Evolutionary conservation across 345 rosid species (phyloP), one percentile per base, ranked within the genome.

Genomic region (Citropsis articulata): DNA sequence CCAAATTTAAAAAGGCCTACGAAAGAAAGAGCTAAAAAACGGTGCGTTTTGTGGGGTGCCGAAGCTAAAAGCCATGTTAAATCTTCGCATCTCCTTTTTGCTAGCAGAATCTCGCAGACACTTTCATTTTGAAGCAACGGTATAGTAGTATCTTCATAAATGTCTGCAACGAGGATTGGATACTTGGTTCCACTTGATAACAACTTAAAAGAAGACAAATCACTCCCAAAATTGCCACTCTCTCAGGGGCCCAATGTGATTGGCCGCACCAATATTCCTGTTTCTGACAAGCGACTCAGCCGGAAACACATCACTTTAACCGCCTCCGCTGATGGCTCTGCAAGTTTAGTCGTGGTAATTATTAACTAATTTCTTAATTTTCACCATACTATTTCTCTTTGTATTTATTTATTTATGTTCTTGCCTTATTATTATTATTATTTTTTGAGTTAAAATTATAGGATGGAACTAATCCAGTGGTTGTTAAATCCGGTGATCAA

Each of bases 391-490:
- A 4, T 19, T 33, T 9, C 27, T 55, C 33, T 59, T 60, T 13
- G 53, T 61, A 3, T 36, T 55, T 45, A 5, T 56, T 71, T 56
- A 0, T 55, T 61, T 61, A 28, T 33, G 5, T 74, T 28, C 48
- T 1, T 5, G 53, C 72, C 61, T 45, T 27, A 24, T 63, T 42
- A 35, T 73, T 22, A n/a, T 61, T 55, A 33, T 62, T 22, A 4
- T 57, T 56, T 74, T 27, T 27, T 53, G 66, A 22, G 7, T 67
- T 9, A 64, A 50, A 56, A 66, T 71, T 72, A 33, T 78, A 95
- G 98, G 93, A 90, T 61, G 99, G 98, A 66, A 80, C 89, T 14
- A 96, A 96, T 83, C 99, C 99, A 12, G 92, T 90, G 45, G 91
- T 96, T 75, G 77, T 94, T 75, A 88, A 86, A 38, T 87, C 87